These are phyloP conservation scores for Austroboletus festivus DNA, from an alignment of 768 basidiomycete genomes.

Conservation along the genomic window DNA sequence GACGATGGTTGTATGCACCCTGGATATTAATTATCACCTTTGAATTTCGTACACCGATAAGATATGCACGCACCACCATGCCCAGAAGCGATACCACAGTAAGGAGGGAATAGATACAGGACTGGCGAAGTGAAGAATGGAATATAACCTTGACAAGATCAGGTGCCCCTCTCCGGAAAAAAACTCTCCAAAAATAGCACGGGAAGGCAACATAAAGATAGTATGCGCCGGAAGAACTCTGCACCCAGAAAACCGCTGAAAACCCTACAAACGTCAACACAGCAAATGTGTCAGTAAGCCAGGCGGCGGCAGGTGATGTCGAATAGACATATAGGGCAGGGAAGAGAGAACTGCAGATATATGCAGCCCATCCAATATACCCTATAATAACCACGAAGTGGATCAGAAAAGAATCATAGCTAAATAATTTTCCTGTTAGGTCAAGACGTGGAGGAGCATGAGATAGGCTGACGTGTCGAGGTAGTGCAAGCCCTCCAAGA, in stretches of 20 bases:
- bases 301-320: background rate
- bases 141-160: conserved; percentile 10
- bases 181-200: conserved; percentile 71
- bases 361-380: conserved; percentile 78
- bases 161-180: conserved; percentile 30
- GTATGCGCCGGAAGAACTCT: conserved; percentile 66
- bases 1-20: conserved; percentile 69
- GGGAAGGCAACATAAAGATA: conserved; percentile 77
- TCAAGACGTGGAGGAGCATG: background rate
- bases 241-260: conserved; percentile 54
- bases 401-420: conserved; percentile 74
- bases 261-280: conserved; percentile 35
- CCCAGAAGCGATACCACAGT: conserved; percentile 49
- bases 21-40: conserved; percentile 21
- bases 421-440: conserved; percentile 20
- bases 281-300: conserved; percentile 20
- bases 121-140: conserved; percentile 18
- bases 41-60: background rate
- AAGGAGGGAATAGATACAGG: conserved; percentile 29
- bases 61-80: conserved; percentile 62
- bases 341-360: conserved; percentile 56
- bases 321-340: conserved; percentile 33
- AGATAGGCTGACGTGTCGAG: conserved; percentile 54
- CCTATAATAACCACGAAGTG: conserved; percentile 65
- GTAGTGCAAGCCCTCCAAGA: conserved; percentile 66